Evolutionary conservation across 2,329 filamentous ascomycete species (phyloP).

Genomic region (Pseudophaeomoniella oleicola): DNA sequence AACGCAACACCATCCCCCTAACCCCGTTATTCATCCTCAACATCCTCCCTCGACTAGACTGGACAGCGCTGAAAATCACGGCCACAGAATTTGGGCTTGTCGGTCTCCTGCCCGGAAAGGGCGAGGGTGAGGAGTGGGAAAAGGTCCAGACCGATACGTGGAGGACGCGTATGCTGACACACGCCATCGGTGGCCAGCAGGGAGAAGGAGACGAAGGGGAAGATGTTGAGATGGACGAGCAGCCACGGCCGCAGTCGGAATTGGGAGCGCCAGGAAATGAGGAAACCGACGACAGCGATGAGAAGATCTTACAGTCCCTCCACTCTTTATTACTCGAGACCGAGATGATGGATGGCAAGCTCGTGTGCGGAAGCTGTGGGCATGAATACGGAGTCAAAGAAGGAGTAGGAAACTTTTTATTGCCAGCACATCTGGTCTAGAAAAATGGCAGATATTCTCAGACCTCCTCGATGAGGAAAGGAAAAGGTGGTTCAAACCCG

Average conservation of each 20-base stretch:
- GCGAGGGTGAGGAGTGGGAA: constrained; percentile 10
- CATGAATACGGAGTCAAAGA: constrained; percentile 93
- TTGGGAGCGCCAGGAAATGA: background rate
- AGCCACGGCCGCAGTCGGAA: background rate
- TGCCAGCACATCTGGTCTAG: constrained; percentile 70
- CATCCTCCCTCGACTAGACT: constrained; percentile 76
- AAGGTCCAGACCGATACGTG: background rate
- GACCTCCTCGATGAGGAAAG: no score
- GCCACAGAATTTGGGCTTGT: constrained; percentile 53
- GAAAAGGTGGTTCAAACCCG: no score
- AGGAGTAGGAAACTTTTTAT: constrained; percentile 88
- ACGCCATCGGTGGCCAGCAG: constrained; percentile 2
- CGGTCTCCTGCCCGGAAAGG: constrained; percentile 13
- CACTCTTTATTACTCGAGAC: constrained; percentile 80
- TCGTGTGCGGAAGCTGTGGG: constrained; percentile 81
- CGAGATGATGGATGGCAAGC: constrained; percentile 71
- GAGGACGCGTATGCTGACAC: background rate
- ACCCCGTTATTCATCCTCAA: constrained; percentile 72
- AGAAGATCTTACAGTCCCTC: constrained; percentile 59
- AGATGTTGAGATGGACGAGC: constrained; percentile 6
- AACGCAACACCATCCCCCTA: constrained; percentile 66
- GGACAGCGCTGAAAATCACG: constrained; percentile 63
- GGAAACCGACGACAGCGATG: constrained; percentile 35
- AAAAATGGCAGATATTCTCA: no score
- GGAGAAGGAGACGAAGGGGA: constrained; percentile 4